phyloP scores from a whole-genome alignment of 768 basidiomycete genomes.

The Collybia nuda region DNA sequence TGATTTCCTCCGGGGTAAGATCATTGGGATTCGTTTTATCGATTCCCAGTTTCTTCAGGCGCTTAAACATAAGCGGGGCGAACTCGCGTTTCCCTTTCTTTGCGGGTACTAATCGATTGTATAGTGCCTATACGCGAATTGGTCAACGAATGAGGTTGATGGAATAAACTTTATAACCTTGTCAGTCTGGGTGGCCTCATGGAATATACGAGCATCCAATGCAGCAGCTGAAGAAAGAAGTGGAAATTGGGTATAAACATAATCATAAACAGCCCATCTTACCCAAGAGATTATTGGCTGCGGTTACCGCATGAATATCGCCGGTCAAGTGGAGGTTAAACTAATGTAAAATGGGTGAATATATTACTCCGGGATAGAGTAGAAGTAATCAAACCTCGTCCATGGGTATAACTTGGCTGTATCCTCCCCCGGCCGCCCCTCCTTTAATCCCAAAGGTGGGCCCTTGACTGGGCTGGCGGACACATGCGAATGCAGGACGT shows the following conservation, averaged over 20 bases:
- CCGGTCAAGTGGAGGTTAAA: slow-evolving; percentile 97
- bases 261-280: slow-evolving; percentile 10
- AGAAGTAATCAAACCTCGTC: slow-evolving; percentile 65
- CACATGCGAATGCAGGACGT: slow-evolving; percentile 92
- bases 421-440: slow-evolving; percentile 97
- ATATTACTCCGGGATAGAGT: background rate
- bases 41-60: slow-evolving; percentile 93
- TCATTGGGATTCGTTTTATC: slow-evolving; percentile 91
- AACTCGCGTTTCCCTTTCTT: slow-evolving; percentile 96
- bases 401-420: slow-evolving; percentile 99
- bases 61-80: slow-evolving; percentile 94
- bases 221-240: slow-evolving; percentile 69
- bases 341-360: slow-evolving; percentile 30
- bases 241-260: slow-evolving; percentile 5
- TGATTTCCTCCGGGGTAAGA: slow-evolving; percentile 90
- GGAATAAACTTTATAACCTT: slow-evolving; percentile 47
- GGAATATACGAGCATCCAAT: slow-evolving; percentile 95
- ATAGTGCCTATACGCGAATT: slow-evolving; percentile 57
- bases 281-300: slow-evolving; percentile 96
- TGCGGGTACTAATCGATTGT: slow-evolving; percentile 85
- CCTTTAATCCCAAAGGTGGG: slow-evolving; percentile 99
- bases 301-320: slow-evolving; percentile 97
- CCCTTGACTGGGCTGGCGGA: slow-evolving; percentile 97
- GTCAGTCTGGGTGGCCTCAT: slow-evolving; percentile 93
- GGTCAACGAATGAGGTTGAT: background rate